Percentiles rank a stretch among this genome's conserved stretches.
Evolutionary conservation across 352 stramenopile genomes (phyloP).

Genomic region (Aphanomyces cochlioides): DNA sequence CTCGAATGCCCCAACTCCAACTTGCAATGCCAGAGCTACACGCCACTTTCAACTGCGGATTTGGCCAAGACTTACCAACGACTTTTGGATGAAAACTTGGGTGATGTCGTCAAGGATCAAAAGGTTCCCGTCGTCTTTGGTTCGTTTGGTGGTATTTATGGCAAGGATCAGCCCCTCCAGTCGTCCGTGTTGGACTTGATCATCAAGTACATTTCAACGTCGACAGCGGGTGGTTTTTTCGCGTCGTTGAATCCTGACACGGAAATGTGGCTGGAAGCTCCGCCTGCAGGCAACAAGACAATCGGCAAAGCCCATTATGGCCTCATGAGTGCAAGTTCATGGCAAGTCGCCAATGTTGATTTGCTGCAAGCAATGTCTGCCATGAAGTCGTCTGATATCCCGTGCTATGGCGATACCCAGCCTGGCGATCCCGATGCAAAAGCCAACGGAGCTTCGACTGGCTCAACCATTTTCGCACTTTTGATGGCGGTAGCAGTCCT

Average conservation of each 20-base stretch:
- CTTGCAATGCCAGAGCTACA: constrained; percentile 2
- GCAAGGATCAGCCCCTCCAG: constrained; percentile 6
- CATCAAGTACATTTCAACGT: constrained; percentile 2
- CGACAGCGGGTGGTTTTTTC: constrained; percentile 16
- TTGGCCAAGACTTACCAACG: background rate
- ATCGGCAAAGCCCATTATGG: constrained; percentile 54
- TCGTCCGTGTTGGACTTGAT: background rate
- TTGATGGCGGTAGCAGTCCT: too few species aligned
- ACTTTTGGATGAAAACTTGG: background rate
- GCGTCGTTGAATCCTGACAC: constrained; percentile 52
- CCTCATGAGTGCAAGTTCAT: constrained; percentile 50
- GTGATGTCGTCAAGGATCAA: background rate
- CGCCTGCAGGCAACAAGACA: constrained; percentile 52
- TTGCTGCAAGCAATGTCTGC: constrained; percentile 44
- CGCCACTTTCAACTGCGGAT: background rate
- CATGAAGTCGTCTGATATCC: constrained; percentile 44
- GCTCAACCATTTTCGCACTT: too few species aligned
- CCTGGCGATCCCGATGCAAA: background rate
- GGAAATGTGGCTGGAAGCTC: constrained; percentile 93
- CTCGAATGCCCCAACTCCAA: constrained; percentile 10
- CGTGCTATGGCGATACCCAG: constrained; percentile 46
- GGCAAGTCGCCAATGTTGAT: constrained; percentile 51
- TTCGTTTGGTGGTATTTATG: constrained; percentile 4
- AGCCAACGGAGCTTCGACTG: too few species aligned
- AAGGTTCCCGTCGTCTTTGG: constrained; percentile 19